Percentiles rank a stretch among this genome's conserved stretches.
Evolutionary conservation across 768 basidiomycete species (phyloP).

Genomic region (Rhodosporidiobolus sp.): DNA sequence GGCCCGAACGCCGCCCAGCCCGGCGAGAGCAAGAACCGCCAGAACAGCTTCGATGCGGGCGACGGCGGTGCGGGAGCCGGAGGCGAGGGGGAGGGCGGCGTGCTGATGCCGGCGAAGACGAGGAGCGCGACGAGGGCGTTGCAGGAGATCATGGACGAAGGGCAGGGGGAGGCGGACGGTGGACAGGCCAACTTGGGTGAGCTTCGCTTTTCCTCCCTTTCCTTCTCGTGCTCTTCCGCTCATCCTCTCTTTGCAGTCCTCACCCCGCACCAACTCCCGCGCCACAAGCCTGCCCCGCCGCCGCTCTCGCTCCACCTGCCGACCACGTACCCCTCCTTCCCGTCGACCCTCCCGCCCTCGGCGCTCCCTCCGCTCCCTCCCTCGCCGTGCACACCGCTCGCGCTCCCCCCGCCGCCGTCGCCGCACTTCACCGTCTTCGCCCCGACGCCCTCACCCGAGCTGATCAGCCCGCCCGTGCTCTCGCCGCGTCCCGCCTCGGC

Average conservation of each 20-base stretch:
- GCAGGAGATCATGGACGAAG: neutral
- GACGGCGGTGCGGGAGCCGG: neutral
- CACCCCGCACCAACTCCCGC: neutral
- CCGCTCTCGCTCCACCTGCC: neutral
- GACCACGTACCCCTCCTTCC: neutral
- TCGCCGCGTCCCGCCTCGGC: neutral
- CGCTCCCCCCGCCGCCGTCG: too few relatives aligned
- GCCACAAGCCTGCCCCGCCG: neutral
- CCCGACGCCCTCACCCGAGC: neutral
- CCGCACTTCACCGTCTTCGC: slow-evolving; percentile 10
- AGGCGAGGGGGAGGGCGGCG: neutral
- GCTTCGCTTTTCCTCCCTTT: too few relatives aligned
- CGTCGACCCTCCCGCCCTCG: neutral
- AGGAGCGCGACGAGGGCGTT: neutral
- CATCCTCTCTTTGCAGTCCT: neutral
- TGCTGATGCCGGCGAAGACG: neutral
- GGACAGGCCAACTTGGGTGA: too few relatives aligned
- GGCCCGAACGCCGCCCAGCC: neutral
- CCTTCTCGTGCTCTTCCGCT: too few relatives aligned
- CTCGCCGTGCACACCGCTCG: neutral
- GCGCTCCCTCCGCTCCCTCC: neutral
- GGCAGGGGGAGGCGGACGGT: too few relatives aligned
- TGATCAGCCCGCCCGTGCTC: neutral
- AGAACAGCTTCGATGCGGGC: too few relatives aligned
- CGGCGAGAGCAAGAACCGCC: neutral